phyloP scores from a whole-genome alignment of 768 basidiomycete species.

The Mycena epipterygia region DNA sequence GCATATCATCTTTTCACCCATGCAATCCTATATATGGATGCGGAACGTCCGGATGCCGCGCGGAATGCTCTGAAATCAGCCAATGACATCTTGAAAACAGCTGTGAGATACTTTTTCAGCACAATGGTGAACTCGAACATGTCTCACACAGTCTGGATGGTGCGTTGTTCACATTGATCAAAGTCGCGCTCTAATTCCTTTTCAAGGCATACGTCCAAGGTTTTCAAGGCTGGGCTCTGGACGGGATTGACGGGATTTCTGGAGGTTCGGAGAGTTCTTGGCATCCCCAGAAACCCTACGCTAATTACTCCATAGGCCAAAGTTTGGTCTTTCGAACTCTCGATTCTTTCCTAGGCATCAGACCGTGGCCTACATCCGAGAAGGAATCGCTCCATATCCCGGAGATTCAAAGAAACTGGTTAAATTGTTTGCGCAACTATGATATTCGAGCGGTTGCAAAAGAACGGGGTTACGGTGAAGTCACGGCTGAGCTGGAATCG shows the following conservation, averaged over 20 bases:
- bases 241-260: slow-evolving; percentile 15
- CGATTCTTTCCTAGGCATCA: slow-evolving; percentile 23
- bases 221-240: slow-evolving; percentile 26
- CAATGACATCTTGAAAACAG: slow-evolving; percentile 15
- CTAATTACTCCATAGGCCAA: no score
- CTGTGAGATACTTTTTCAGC: slow-evolving; percentile 18
- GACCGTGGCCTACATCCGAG: slow-evolving; percentile 22
- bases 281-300: no score
- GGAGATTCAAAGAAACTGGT: slow-evolving; percentile 18
- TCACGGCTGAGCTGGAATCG: slow-evolving; percentile 20
- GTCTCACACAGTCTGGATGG: slow-evolving; percentile 25
- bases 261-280: no score
- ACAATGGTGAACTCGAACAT: slow-evolving; percentile 24
- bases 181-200: not conserved
- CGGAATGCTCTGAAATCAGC: slow-evolving; percentile 13
- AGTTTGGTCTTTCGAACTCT: slow-evolving; percentile 24
- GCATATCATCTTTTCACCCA: slow-evolving; percentile 20
- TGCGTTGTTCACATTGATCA: not conserved
- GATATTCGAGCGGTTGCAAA: slow-evolving; percentile 25
- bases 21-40: slow-evolving; percentile 17
- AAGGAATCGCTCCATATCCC: slow-evolving; percentile 20
- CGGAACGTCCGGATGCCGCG: not conserved
- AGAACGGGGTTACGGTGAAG: slow-evolving; percentile 10
- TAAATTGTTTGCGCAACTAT: slow-evolving; percentile 17
- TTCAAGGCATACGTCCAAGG: slow-evolving; percentile 27